Evolutionary conservation across 345 rosid species (phyloP).

Genomic region (Salix udensis): DNA sequence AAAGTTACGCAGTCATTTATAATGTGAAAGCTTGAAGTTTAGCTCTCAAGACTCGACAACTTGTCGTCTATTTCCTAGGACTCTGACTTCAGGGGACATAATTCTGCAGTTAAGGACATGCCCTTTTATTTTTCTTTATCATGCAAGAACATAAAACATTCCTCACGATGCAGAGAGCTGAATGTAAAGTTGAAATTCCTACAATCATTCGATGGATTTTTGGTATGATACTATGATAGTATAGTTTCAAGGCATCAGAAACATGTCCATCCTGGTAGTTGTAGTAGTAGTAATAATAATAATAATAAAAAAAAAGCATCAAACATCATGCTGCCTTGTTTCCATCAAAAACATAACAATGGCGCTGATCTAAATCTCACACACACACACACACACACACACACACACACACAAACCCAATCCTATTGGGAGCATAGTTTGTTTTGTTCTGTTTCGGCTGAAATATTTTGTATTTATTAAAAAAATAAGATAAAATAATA

Average conservation of each 20-base stretch:
- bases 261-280: neutral
- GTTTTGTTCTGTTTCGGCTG: too few relatives aligned
- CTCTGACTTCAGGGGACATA: conserved; percentile 68
- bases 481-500: too few relatives aligned
- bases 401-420: neutral
- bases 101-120: too few relatives aligned
- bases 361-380: neutral
- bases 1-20: conserved; percentile 29
- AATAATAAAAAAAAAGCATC: neutral
- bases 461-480: too few relatives aligned
- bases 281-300: too few relatives aligned
- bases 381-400: neutral
- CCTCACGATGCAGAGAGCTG: neutral
- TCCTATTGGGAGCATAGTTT: neutral
- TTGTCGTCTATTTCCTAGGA: conserved; percentile 36
- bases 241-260: neutral
- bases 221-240: neutral
- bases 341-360: neutral
- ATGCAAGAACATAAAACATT: neutral
- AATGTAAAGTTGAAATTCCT: neutral
- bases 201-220: neutral
- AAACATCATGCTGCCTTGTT: neutral
- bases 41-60: neutral
- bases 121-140: too few relatives aligned
- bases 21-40: neutral